Base-by-base conservation (phyloP, 2,329 filamentous ascomycete genomes). In the Verticillium longisporum region DNA sequence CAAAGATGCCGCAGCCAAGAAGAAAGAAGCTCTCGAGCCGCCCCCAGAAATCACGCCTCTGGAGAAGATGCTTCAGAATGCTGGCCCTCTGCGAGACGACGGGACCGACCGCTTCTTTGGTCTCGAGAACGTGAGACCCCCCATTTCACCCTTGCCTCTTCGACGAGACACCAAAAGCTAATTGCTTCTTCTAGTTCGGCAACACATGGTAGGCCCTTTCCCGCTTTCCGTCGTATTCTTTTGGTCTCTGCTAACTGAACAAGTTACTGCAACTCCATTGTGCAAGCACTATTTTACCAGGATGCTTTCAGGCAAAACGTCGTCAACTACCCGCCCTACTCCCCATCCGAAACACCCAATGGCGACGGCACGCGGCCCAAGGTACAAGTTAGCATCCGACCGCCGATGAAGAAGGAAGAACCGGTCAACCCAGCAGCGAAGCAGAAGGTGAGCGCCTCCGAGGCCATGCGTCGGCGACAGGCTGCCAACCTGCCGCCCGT, bases 51-150 rank as follows among this genome's bases (percentile, higher is more conserved):
- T 82, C 60, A 88, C 85, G 2, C 85, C 86, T 3, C 68, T 88
- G 61, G 83, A 88, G 69, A 88, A 92, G 80, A 89, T 96, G 82
- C 82, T 99, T 36, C 84, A 87, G 68, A 89, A 91, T 75, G 87
- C 91, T 62, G 93, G 92, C 3, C 87, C 93, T 2, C 78, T 96
- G 67, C 87, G 92, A 70, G 81, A 84, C 67, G 93, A 98, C 76
- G 95, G 95, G 60, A 97, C 91, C 73, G 95, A 98, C 79, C 96
- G 97, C 79, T 99, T 97, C 79, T 98, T 96, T 77, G 95, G 95
- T 15, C 89, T 98, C 74, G 95, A 99, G 77, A 99, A 99, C 78
- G 94, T 98, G 82, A 77, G 91, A 36, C 26, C 38, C 56, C 26
- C 38, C 56, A 64, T 63, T 58, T 61, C 21, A 45, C 18, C 58